Base-by-base conservation (phyloP, 768 basidiomycete species). In the Pleurotus tuber-regium region DNA sequence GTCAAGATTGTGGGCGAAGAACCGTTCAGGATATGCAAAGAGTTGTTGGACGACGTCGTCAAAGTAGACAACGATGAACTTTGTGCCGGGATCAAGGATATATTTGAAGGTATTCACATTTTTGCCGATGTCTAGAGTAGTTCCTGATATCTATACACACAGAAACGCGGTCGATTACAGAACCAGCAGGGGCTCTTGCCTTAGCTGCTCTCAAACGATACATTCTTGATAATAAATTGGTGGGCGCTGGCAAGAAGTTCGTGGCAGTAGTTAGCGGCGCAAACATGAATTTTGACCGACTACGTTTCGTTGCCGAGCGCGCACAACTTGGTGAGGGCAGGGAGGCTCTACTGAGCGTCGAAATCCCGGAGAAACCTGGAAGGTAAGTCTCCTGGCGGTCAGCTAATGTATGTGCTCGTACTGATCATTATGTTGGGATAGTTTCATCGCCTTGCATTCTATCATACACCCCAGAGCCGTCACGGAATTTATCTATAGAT, bases 81-180 rank as follows among this genome's bases (percentile, higher is more conserved):
- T 39, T 99, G 97, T 64, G 97, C 97, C 5, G 94, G 94, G 4
- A 98, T 98, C 72, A 98, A 98, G 70, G 97, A 99, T 61, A 88
- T 98, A 25, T 99, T 98, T 62, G 94, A 98, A 74, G 96, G 96
- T 92, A 55, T 53, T 73, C 55, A 5, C 33, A 16, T 46, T 5
- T n/a, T n/a, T 16, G 23, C 24, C 43, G 29, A 5, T 18, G 52
- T 43, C 4, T 42, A n/a, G 46, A 23, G 16, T 21, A 30, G 47
- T 35, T 25, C 31, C 44, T 33, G 14, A 19, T 19, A 23, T 10
- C 14, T 42, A 21, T 14, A 3, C n/a, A 14, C n/a, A 26, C 29
- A 95, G 97, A 98, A 65, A 98, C 96, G 0, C 84, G 97, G 29
- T 95, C 94, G 8, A 83, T 99, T 36, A 95, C 96, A 1, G 97